Base-by-base conservation (phyloP, 257 asterid genomes). In the Asclepias syriaca region DNA sequence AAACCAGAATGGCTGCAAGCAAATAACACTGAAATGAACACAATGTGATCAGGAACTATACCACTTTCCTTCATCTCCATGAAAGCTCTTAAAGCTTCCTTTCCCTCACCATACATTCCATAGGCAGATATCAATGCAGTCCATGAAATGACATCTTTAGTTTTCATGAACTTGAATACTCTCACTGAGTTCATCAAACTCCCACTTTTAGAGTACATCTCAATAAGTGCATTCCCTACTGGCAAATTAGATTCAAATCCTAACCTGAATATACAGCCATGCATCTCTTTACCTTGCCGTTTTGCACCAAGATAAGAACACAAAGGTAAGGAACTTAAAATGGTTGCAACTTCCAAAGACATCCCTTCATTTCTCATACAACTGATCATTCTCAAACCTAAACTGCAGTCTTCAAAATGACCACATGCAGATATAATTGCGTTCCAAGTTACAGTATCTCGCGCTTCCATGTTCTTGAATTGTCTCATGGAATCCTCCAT, bases 1-100 rank as follows among this genome's bases (percentile, higher is more conserved):
- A 90, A 79, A 59, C 98, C 89, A 49, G 98, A 87, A 81, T 90
- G 98, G 81, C 97, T 90, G 72, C 95, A 93, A 4, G 97, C 96
- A 70, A 81, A 84, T 72, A 93, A 78, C 54, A 90, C 50, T 18
- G 96, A 84, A 79, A 90, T 63, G 78, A 93, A 93, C 49, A 77
- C 81, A 43, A 90, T 54, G 71, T 84, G 89, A 82, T 88, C 98
- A 16, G 89, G 95, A 71, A 63, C 48, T 69, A 84, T 68, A 63
- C 89, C 89, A 14, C 68, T 60, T 66, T 75, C 75, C 86, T 82
- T 86, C 97, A 90, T 86, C 69, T 74, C 81, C 46, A 82, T 81
- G 68, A 88, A 92, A 75, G 86, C 82, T 73, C 80, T 81, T 59
- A 92, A 80, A 65, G 98, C 93, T 81, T 83, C 83, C 74, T 67